These are phyloP conservation scores for Mycosphaerella arachidis DNA, from an alignment of 2,329 filamentous ascomycete genomes.

Conservation along the genomic window DNA sequence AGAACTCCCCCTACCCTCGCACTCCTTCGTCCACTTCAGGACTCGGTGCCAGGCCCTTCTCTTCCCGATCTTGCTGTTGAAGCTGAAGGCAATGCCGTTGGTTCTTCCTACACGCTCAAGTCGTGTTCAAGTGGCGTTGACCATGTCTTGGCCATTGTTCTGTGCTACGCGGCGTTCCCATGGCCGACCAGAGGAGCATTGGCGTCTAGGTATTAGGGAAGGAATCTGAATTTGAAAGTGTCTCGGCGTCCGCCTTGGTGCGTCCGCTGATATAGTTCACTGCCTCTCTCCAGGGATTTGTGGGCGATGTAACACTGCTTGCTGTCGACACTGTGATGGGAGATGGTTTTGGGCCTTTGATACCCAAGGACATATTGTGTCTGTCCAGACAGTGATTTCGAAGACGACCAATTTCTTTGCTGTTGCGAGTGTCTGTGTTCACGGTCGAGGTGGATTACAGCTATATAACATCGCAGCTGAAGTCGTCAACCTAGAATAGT, in stretches of 20 bases:
- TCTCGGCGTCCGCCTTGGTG: constrained; percentile 38
- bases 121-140: constrained; percentile 28
- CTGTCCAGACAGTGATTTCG: constrained; percentile 21
- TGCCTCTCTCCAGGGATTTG: constrained; percentile 36
- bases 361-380: constrained; percentile 24
- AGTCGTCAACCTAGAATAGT: background rate
- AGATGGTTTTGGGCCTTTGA: background rate
- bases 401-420: constrained; percentile 10
- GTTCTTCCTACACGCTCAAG: constrained; percentile 30
- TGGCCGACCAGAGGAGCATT: constrained; percentile 4
- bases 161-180: constrained; percentile 6
- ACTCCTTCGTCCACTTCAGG: constrained; percentile 22
- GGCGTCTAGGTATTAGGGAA: constrained; percentile 38
- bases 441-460: background rate
- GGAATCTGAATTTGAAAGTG: constrained; percentile 35
- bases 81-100: constrained; percentile 35
- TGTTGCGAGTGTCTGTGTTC: background rate
- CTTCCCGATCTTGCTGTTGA: constrained; percentile 33
- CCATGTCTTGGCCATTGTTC: constrained; percentile 24
- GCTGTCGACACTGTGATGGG: background rate
- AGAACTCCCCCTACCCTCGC: constrained; percentile 5
- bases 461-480: background rate
- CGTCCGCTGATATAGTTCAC: constrained; percentile 38
- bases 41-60: constrained; percentile 36
- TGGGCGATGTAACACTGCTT: constrained; percentile 39